phyloP scores from a whole-genome alignment of 495 filamentous ascomycete genomes.

The Neurospora intermedia region DNA sequence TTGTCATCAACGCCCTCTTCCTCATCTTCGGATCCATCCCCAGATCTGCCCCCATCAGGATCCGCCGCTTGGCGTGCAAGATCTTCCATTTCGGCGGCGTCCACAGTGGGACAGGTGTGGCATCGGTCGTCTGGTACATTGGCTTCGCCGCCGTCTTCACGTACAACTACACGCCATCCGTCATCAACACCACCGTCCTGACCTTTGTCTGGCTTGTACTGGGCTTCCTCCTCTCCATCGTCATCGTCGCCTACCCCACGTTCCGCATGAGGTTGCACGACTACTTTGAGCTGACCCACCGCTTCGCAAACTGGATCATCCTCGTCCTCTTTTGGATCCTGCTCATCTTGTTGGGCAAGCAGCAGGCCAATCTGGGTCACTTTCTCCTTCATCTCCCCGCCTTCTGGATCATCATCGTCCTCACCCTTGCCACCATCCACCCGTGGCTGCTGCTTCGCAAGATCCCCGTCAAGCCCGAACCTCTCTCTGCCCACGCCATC shows the following conservation, averaged over 20 bases:
- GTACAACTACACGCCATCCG: conserved; percentile 22
- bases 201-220: conserved; percentile 30
- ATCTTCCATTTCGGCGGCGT: conserved; percentile 70
- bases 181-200: conserved; percentile 12
- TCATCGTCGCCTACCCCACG: conserved; percentile 37
- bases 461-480: conserved; percentile 47
- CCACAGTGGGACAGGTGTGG: conserved; percentile 61
- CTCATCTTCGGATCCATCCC: conserved; percentile 45
- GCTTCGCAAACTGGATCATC: conserved; percentile 53
- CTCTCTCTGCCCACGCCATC: conserved; percentile 57
- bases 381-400: conserved; percentile 45
- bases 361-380: conserved; percentile 21
- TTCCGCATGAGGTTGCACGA: conserved; percentile 47
- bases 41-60: conserved; percentile 46
- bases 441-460: conserved; percentile 60
- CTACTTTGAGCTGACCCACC: conserved; percentile 54
- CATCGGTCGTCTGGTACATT: conserved; percentile 60
- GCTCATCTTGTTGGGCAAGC: conserved; percentile 39
- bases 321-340: conserved; percentile 54
- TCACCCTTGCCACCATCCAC: conserved; percentile 48
- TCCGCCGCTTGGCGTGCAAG: conserved; percentile 57
- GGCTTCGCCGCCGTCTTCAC: conserved; percentile 38
- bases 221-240: conserved; percentile 28
- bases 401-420: conserved; percentile 57
- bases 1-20: conserved; percentile 64